Percentiles rank a stretch among this genome's conserved stretches.
These are phyloP conservation scores for Tripterygium wilfordii DNA, from an alignment of 177 flowering plant genomes.

Conservation along the genomic window DNA sequence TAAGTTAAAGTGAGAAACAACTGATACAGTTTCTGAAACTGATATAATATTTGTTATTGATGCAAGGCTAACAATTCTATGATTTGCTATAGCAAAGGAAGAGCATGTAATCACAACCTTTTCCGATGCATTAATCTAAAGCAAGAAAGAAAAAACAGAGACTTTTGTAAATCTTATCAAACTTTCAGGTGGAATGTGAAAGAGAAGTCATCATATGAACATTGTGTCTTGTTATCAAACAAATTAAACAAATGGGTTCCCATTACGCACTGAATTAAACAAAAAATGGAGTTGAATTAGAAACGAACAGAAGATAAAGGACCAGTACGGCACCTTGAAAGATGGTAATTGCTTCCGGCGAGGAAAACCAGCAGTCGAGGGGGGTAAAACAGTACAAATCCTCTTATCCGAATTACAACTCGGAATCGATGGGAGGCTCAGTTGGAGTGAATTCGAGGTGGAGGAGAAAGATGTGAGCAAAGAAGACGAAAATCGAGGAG, in stretches of 20 bases:
- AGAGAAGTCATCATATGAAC: neutral
- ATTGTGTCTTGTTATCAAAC: too few relatives aligned
- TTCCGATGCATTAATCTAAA: too few relatives aligned
- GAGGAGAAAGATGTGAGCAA: slow-evolving; percentile 15
- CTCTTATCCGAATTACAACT: slow-evolving; percentile 8
- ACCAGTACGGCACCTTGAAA: slow-evolving; percentile 29
- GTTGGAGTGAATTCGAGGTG: slow-evolving; percentile 14
- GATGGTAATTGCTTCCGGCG: slow-evolving; percentile 25
- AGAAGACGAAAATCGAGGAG: slow-evolving; percentile 24
- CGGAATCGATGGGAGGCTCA: slow-evolving; percentile 14
- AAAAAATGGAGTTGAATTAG: too few relatives aligned
- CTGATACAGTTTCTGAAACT: too few relatives aligned
- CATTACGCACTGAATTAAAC: neutral
- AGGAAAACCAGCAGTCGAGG: slow-evolving; percentile 13
- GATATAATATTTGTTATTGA: too few relatives aligned
- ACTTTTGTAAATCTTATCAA: too few relatives aligned
- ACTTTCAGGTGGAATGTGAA: neutral
- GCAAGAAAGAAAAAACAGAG: too few relatives aligned
- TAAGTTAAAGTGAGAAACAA: too few relatives aligned
- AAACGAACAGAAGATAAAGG: neutral
- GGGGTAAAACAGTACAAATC: slow-evolving; percentile 8
- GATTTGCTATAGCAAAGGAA: too few relatives aligned
- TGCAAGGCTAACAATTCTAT: too few relatives aligned
- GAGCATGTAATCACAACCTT: too few relatives aligned
- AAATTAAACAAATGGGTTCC: neutral